A percentile compares a stretch with the other conserved stretches of the same genome.
Conservation (phyloP, 148 eudicot genomes). For the Cornus controversa region DNA sequence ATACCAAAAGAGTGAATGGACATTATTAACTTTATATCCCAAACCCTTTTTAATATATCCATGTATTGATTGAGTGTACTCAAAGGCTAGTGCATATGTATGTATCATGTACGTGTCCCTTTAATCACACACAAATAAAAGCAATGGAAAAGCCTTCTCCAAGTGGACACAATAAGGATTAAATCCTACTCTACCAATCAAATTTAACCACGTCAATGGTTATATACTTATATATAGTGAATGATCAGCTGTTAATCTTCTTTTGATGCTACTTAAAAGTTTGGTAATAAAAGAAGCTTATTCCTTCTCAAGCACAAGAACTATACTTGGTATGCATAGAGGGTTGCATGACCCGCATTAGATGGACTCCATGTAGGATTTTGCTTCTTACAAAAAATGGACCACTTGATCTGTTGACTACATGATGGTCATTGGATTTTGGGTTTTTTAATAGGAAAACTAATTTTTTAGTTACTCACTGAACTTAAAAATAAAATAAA, state of each 20-base stretch:
- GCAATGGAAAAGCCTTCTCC: background rate
- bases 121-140: background rate
- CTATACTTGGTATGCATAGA: background rate
- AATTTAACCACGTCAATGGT: background rate
- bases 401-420: background rate
- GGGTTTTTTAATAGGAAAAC: background rate
- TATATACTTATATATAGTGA: background rate
- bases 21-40: background rate
- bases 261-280: background rate
- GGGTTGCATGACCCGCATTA: constrained; percentile 1
- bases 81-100: background rate
- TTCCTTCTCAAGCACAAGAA: background rate
- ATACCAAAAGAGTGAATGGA: background rate
- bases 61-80: background rate
- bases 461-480: no score
- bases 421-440: background rate
- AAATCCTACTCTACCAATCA: background rate
- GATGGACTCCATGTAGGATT: background rate
- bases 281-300: background rate
- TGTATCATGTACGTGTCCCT: no score
- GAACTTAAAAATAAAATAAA: no score
- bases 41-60: background rate
- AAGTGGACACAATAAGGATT: background rate
- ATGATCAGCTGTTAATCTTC: background rate
- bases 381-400: background rate